Evolutionary conservation across 495 filamentous ascomycete genomes (phyloP).

Genomic region (Trichoderma reesei): DNA sequence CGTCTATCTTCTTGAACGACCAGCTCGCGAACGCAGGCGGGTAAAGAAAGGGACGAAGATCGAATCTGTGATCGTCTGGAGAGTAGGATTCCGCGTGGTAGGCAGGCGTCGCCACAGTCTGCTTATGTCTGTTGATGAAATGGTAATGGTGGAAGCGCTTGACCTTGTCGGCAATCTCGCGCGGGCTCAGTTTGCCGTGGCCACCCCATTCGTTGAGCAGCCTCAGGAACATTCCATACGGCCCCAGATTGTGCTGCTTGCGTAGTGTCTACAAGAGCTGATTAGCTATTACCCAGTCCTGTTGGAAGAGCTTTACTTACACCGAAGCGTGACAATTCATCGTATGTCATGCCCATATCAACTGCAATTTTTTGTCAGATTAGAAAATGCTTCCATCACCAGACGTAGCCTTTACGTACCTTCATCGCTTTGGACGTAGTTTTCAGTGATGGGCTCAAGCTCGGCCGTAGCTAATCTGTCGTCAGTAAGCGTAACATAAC

Average conservation of each 20-base stretch:
- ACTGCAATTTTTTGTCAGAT: slow-evolving; percentile 15
- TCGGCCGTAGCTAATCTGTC: slow-evolving; percentile 30
- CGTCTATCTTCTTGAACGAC: slow-evolving; percentile 46
- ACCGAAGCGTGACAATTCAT: slow-evolving; percentile 50
- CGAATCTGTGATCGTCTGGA: slow-evolving; percentile 61
- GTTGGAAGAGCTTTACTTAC: neutral
- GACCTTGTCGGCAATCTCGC: slow-evolving; percentile 26
- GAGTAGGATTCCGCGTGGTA: slow-evolving; percentile 37
- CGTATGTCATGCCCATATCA: slow-evolving; percentile 40
- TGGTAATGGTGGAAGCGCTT: slow-evolving; percentile 50
- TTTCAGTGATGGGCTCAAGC: neutral
- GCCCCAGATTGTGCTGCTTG: slow-evolving; percentile 64
- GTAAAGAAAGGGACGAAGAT: slow-evolving; percentile 55
- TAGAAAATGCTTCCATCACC: slow-evolving; percentile 11
- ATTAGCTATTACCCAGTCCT: neutral
- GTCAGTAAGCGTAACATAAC: slow-evolving; percentile 41
- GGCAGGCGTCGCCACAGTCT: slow-evolving; percentile 13
- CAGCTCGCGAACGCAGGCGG: slow-evolving; percentile 35
- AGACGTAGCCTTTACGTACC: neutral
- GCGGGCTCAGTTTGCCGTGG: slow-evolving; percentile 22
- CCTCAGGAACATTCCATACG: slow-evolving; percentile 58
- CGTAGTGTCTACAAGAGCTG: slow-evolving; percentile 36
- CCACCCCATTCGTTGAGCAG: slow-evolving; percentile 63
- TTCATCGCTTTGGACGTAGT: slow-evolving; percentile 50
- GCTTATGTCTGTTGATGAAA: slow-evolving; percentile 3